Evolutionary conservation across 2,329 filamentous ascomycete genomes (phyloP).

Genomic region (Emericellopsis cladophorae): DNA sequence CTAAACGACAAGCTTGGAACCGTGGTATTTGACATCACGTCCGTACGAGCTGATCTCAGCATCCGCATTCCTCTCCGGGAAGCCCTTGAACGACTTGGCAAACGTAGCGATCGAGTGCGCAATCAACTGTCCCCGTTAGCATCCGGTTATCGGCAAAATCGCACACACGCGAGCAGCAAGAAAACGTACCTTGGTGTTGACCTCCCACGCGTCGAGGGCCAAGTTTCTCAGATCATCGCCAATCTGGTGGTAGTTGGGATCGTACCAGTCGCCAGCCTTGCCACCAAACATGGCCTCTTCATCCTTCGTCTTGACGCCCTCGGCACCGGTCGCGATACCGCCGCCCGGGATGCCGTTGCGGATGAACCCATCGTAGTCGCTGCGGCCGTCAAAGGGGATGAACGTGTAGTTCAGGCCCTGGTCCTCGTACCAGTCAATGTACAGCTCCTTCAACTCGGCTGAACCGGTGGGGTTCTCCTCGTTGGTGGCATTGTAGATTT

Average conservation of each 20-base stretch:
- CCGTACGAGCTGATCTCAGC: neutral
- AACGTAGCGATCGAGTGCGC: constrained; percentile 63
- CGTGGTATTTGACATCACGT: neutral
- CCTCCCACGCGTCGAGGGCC: constrained; percentile 45
- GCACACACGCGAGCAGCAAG: neutral
- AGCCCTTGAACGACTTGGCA: constrained; percentile 50
- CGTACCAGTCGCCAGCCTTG: constrained; percentile 44
- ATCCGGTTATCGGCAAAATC: neutral
- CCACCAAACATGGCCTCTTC: constrained; percentile 62
- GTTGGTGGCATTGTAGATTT: constrained; percentile 63
- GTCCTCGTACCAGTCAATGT: constrained; percentile 51
- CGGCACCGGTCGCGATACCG: constrained; percentile 67
- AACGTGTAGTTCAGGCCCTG: constrained; percentile 54
- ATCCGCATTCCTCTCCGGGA: constrained; percentile 38
- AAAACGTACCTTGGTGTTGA: constrained; percentile 42
- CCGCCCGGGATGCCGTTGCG: constrained; percentile 59
- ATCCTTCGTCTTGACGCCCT: constrained; percentile 58
- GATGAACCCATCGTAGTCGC: constrained; percentile 71
- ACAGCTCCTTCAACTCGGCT: constrained; percentile 54
- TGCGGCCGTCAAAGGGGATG: constrained; percentile 66
- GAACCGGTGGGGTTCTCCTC: constrained; percentile 58
- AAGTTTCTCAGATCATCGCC: constrained; percentile 47
- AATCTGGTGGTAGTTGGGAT: constrained; percentile 49
- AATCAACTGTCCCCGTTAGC: constrained; percentile 33
- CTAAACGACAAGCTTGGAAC: neutral